phyloP scores from a whole-genome alignment of 2,329 filamentous ascomycete genomes.

The Bipolaris sorokiniana region DNA sequence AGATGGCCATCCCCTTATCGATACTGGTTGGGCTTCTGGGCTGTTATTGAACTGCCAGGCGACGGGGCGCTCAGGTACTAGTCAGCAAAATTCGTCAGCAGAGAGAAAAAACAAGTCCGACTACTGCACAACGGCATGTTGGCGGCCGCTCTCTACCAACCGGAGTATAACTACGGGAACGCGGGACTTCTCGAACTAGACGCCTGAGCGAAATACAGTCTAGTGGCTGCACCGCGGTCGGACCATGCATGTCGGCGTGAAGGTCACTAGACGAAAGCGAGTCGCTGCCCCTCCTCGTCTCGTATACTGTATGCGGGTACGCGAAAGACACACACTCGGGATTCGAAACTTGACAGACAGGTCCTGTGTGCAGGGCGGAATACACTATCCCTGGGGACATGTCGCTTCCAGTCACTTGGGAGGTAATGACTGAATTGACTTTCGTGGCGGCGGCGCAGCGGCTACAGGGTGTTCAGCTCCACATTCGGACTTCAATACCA shows the following conservation, averaged over 20 bases:
- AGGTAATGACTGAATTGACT: neutral
- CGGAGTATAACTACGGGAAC: neutral
- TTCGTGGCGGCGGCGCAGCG: conserved; percentile 2
- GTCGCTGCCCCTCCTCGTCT: neutral
- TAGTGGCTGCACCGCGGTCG: neutral
- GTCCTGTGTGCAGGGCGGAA: neutral
- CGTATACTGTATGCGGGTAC: neutral
- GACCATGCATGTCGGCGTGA: neutral
- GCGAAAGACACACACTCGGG: neutral
- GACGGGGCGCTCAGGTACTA: neutral
- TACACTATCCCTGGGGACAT: neutral
- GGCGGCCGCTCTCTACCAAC: neutral
- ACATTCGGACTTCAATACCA: neutral
- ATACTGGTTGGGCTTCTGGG: too few relatives aligned
- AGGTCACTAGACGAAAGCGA: neutral
- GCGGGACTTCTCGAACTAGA: neutral
- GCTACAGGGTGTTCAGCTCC: neutral
- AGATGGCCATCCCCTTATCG: neutral
- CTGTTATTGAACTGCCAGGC: neutral
- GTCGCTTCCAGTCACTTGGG: neutral
- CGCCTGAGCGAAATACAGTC: neutral
- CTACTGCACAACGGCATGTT: neutral
- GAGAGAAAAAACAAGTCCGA: neutral
- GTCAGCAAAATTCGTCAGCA: neutral
- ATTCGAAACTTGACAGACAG: neutral